Evolutionary conservation across 2,329 filamentous ascomycete species (phyloP).

Genomic region (Ophiobolus disseminans): DNA sequence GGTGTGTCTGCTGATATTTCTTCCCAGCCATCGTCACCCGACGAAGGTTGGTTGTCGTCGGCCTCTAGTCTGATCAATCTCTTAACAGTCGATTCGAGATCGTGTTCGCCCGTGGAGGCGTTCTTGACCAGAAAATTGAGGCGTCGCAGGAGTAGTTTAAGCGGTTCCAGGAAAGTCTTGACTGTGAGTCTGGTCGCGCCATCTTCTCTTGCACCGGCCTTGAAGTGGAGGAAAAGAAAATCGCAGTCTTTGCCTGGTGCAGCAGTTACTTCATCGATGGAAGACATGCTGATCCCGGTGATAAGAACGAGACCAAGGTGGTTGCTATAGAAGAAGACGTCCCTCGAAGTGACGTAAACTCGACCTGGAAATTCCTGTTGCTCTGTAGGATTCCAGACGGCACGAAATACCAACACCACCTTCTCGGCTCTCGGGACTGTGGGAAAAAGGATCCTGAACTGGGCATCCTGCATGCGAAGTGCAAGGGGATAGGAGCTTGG

Average conservation of each 20-base stretch:
- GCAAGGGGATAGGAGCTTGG: slow-evolving; percentile 81
- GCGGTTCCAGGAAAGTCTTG: slow-evolving; percentile 90
- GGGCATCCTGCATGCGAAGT: slow-evolving; percentile 84
- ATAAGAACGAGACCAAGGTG: slow-evolving; percentile 90
- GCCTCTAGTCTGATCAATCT: slow-evolving; percentile 77
- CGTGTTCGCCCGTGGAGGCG: slow-evolving; percentile 73
- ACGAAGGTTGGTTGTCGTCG: slow-evolving; percentile 62
- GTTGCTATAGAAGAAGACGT: slow-evolving; percentile 96
- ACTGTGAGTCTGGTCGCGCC: slow-evolving; percentile 79
- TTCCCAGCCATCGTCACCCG: slow-evolving; percentile 90
- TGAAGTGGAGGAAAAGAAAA: slow-evolving; percentile 85
- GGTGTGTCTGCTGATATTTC: slow-evolving; percentile 71
- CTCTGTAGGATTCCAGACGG: slow-evolving; percentile 82
- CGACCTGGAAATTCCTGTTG: slow-evolving; percentile 81
- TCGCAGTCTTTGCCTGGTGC: slow-evolving; percentile 91
- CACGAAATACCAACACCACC: slow-evolving; percentile 88
- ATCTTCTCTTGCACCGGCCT: slow-evolving; percentile 66
- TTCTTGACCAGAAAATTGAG: slow-evolving; percentile 87
- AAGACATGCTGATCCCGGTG: slow-evolving; percentile 75
- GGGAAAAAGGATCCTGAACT: slow-evolving; percentile 92
- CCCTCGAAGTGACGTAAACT: slow-evolving; percentile 84
- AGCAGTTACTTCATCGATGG: slow-evolving; percentile 86
- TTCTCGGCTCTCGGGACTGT: slow-evolving; percentile 78
- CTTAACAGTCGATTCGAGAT: slow-evolving; percentile 74
- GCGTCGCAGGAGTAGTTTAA: slow-evolving; percentile 80